Base-by-base conservation (phyloP, 1,284 basidiomycete genomes). In the Chondrostereum purpureum region DNA sequence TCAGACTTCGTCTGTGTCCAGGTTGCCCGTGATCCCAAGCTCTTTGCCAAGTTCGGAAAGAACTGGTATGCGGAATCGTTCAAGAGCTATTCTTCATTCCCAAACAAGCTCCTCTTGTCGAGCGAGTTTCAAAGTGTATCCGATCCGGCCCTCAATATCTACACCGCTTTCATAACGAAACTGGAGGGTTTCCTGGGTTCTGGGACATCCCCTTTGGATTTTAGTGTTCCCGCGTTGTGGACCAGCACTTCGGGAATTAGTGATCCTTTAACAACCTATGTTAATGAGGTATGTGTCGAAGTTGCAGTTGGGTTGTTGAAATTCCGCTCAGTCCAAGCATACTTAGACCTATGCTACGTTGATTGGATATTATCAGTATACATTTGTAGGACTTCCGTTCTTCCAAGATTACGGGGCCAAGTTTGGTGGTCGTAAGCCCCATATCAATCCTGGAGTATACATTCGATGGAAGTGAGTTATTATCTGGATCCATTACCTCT, bases 31-130 rank as follows among this genome's bases (percentile, higher is more conserved):
- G 16, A 14, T 20, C 38, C 38, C 10, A 39, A 39, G 20, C 38
- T 21, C 19, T 39, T 39, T 20, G 16, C 38, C 4, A 39, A 20
- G 6, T 39, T 39, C 38, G 38, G 38, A 14, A 39, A 39, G 20
- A 20, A 4, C 6, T 39, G 38, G 38, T 39, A 39, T 20, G 38
- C 11, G 16, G 38, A 39, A 21, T 4, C 38, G 6, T 39, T 39
- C 19, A 5, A 39, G 21, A 5, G 16, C 8, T 39, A 17, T 20
- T 20, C 38, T 8, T 4, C 38, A 8, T 39, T 39, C 38, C 38
- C 38, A 10, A 39, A 21, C 16, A 39, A 17, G 6, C 18, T 39
- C 6, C 20, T 39, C 10, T 8, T 39, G 6, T 16, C 38, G 4
- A n/a, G 6, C 6, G 38, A 39, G 8, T 39, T 39, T n/a, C 6